Conservation (phyloP, 1,139 yeast species). For the Hyphopichia khmerensis region DNA sequence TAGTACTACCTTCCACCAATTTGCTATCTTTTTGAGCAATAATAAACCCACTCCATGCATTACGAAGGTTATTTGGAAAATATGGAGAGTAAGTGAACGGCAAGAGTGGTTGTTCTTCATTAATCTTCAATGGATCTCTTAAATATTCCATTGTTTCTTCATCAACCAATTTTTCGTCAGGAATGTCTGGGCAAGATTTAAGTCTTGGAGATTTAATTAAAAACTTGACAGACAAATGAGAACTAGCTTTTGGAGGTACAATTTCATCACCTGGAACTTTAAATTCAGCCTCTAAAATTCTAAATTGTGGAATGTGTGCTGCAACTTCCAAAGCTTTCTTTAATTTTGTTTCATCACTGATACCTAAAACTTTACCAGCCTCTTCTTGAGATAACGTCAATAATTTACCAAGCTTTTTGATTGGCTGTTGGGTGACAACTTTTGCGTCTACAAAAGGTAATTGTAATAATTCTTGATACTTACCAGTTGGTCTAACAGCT, state of each 20-base stretch:
- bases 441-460: slow-evolving; percentile 67
- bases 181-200: slow-evolving; percentile 55
- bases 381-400: slow-evolving; percentile 56
- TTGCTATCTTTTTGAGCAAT: slow-evolving; percentile 75
- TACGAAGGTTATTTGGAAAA: slow-evolving; percentile 58
- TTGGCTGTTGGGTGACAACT: slow-evolving; percentile 41
- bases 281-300: slow-evolving; percentile 70
- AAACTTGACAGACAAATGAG: slow-evolving; percentile 75
- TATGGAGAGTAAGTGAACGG: slow-evolving; percentile 69
- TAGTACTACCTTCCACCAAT: slow-evolving; percentile 62
- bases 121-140: slow-evolving; percentile 69
- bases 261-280: slow-evolving; percentile 83
- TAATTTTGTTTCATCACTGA: slow-evolving; percentile 45
- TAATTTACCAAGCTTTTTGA: slow-evolving; percentile 66
- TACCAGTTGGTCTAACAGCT: slow-evolving; percentile 64
- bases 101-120: slow-evolving; percentile 62
- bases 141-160: slow-evolving; percentile 63
- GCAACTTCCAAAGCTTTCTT: slow-evolving; percentile 59
- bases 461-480: slow-evolving; percentile 69
- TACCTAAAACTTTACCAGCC: slow-evolving; percentile 57
- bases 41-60: slow-evolving; percentile 68
- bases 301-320: slow-evolving; percentile 63
- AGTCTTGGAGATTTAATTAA: slow-evolving; percentile 70
- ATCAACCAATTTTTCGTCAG: slow-evolving; percentile 34
- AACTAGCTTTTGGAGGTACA: slow-evolving; percentile 73